A percentile compares a stretch with the other conserved stretches of the same genome.
Conservation (phyloP, 164 flowering plant genomes). For the Vitis labrusca region DNA sequence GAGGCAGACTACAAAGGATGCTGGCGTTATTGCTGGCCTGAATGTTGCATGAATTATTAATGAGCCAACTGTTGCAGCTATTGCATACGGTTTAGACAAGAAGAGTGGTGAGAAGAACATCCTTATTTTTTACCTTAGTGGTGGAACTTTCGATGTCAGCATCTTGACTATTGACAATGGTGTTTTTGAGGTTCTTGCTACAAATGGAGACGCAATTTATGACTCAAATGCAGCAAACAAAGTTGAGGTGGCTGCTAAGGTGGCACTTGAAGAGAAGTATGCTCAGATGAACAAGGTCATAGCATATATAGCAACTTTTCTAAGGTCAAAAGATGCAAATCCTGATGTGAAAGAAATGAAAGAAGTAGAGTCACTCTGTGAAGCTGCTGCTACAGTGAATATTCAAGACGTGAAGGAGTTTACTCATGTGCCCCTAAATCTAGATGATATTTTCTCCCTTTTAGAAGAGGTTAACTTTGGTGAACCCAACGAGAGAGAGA, state of each 20-base stretch:
- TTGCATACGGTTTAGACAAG: constrained; percentile 42
- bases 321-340: constrained; percentile 28
- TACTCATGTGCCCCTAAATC: constrained; percentile 50
- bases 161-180: constrained; percentile 39
- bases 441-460: constrained; percentile 60
- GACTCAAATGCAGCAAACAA: constrained; percentile 41
- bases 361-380: constrained; percentile 48
- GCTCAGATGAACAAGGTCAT: constrained; percentile 52
- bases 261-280: constrained; percentile 59
- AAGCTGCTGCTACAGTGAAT: constrained; percentile 46
- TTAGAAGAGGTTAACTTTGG: constrained; percentile 58
- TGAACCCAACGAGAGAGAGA: constrained; percentile 56
- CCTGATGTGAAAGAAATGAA: constrained; percentile 34
- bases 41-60: constrained; percentile 39
- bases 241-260: constrained; percentile 62
- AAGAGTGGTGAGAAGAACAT: background rate
- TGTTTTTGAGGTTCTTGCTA: constrained; percentile 23
- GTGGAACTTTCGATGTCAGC: constrained; percentile 46
- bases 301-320: constrained; percentile 45
- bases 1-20: constrained; percentile 43
- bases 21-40: constrained; percentile 38
- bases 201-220: too few species aligned
- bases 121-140: constrained; percentile 36
- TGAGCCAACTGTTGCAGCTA: constrained; percentile 40
- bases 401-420: constrained; percentile 53